These are phyloP conservation scores for Crepidotus variabilis DNA, from an alignment of 768 basidiomycete species.

Conservation along the genomic window DNA sequence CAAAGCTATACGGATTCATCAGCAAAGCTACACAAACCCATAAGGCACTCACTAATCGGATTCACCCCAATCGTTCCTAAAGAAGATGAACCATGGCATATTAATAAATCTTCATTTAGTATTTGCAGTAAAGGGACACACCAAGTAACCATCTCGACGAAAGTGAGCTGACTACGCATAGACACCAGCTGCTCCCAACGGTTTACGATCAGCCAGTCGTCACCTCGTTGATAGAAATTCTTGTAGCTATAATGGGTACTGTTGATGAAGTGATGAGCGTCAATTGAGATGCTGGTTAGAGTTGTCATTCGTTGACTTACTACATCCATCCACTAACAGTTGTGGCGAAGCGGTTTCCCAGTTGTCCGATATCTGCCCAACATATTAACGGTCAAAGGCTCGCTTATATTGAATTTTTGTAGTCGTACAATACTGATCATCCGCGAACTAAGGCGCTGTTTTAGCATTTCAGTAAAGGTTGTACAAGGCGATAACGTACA, in stretches of 20 bases:
- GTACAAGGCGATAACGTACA: constrained; percentile 18
- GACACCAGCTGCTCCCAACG: constrained; percentile 71
- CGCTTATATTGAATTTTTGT: constrained; percentile 36
- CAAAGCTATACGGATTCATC: constrained; percentile 31
- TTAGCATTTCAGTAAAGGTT: not conserved
- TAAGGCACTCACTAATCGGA: constrained; percentile 52
- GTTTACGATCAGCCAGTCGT: constrained; percentile 62
- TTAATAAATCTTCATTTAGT: not conserved
- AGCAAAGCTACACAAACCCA: not conserved
- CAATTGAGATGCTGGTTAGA: not conserved
- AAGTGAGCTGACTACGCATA: constrained; percentile 47
- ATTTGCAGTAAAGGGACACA: constrained; percentile 13
- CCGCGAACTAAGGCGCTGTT: constrained; percentile 24
- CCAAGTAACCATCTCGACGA: constrained; percentile 74
- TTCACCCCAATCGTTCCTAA: constrained; percentile 75
- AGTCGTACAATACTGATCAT: constrained; percentile 27
- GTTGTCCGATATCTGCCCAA: constrained; percentile 35
- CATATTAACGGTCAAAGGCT: not conserved
- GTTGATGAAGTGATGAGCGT: constrained; percentile 8
- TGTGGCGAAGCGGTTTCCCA: constrained; percentile 40
- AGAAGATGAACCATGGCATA: not conserved
- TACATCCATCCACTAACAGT: constrained; percentile 47
- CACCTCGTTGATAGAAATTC: constrained; percentile 62
- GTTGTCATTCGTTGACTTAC: constrained; percentile 22
- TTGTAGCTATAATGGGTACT: constrained; percentile 57